Conservation (phyloP, 2,329 filamentous ascomycete genomes). For the Trichoderma atroviride region DNA sequence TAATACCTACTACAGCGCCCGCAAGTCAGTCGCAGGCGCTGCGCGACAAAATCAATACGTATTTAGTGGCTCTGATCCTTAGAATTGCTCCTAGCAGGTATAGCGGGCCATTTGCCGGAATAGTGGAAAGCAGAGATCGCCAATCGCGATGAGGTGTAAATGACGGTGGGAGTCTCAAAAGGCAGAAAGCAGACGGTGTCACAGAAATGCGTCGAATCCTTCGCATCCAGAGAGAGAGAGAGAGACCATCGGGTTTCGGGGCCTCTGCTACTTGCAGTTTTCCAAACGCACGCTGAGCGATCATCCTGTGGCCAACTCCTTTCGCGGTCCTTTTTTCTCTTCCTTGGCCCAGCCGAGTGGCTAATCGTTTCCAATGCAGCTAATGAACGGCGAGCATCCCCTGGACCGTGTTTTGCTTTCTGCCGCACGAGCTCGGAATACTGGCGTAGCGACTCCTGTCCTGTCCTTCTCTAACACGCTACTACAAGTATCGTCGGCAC, state of each 20-base stretch:
- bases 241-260: not conserved
- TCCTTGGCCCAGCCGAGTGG: not conserved
- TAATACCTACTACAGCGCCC: too few relatives aligned
- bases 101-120: not conserved
- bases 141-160: not conserved
- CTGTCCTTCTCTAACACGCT: conserved; percentile 11
- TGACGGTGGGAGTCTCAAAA: not conserved
- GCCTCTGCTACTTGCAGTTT: not conserved
- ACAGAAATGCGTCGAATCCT: not conserved
- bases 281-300: not conserved
- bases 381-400: conserved; percentile 7
- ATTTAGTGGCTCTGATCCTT: not conserved
- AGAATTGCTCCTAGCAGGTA: not conserved
- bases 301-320: not conserved
- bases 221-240: not conserved
- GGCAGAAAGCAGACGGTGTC: not conserved
- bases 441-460: not conserved
- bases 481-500: not conserved
- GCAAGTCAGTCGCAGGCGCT: not conserved
- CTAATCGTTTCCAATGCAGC: not conserved
- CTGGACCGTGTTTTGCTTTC: conserved; percentile 5
- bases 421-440: conserved; percentile 6
- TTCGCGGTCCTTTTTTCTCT: not conserved
- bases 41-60: not conserved
- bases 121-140: not conserved